A percentile compares a stretch with the other conserved stretches of the same genome.
These are phyloP conservation scores for Alternaria arbusti DNA, from an alignment of 2,329 filamentous ascomycete genomes.

Conservation along the genomic window DNA sequence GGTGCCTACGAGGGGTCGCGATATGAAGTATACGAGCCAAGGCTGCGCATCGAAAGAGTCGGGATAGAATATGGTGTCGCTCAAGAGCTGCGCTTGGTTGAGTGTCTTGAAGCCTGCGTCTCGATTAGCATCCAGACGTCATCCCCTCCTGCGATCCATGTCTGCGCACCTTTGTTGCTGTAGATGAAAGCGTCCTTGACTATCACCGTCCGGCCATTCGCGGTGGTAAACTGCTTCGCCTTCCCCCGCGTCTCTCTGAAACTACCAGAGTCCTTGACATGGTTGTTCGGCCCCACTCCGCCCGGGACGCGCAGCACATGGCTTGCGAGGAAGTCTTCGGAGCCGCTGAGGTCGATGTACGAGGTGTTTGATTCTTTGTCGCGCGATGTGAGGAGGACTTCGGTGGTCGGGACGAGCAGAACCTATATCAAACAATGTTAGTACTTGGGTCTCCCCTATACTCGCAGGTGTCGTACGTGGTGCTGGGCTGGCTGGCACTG, in stretches of 20 bases:
- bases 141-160: background rate
- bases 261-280: constrained; percentile 58
- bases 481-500: constrained; percentile 93
- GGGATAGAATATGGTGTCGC: constrained; percentile 85
- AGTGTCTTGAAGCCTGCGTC: constrained; percentile 82
- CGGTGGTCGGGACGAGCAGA: constrained; percentile 90
- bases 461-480: constrained; percentile 62
- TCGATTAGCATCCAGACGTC: constrained; percentile 19
- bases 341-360: constrained; percentile 80
- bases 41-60: constrained; percentile 87
- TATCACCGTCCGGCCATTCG: constrained; percentile 91
- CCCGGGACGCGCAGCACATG: constrained; percentile 88
- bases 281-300: constrained; percentile 53
- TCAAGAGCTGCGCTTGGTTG: constrained; percentile 85
- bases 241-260: constrained; percentile 88
- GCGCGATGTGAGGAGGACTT: constrained; percentile 84
- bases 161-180: constrained; percentile 83
- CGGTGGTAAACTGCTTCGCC: constrained; percentile 89
- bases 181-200: constrained; percentile 93
- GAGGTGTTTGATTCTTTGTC: constrained; percentile 82
- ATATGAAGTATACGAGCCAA: constrained; percentile 98
- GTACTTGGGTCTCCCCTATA: background rate
- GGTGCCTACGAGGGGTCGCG: constrained; percentile 80
- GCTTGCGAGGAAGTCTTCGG: constrained; percentile 94
- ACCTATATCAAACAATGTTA: constrained; percentile 55